phyloP scores from a whole-genome alignment of 495 filamentous ascomycete genomes.

The Penicillium pulvis region DNA sequence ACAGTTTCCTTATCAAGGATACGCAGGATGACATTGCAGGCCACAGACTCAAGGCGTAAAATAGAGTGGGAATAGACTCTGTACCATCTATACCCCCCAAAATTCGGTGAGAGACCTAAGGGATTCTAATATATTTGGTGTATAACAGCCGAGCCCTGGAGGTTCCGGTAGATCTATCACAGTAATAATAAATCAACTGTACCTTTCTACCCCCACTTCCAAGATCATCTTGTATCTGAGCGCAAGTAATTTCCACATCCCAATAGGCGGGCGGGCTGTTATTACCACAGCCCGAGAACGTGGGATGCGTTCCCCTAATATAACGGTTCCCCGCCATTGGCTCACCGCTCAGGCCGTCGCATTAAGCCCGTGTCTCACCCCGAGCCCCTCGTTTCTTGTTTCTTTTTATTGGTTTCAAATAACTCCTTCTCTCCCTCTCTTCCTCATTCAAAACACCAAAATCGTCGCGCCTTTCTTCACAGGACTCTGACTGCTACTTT shows the following conservation, averaged over 20 bases:
- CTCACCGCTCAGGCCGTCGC: conserved; percentile 37
- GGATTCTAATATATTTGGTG: not conserved
- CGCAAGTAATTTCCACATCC: conserved; percentile 21
- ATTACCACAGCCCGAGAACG: not conserved
- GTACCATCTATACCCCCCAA: conserved; percentile 1
- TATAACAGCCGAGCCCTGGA: conserved; percentile 16
- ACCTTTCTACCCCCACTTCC: conserved; percentile 12
- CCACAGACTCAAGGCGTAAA: conserved; percentile 51
- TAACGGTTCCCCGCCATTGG: conserved; percentile 21
- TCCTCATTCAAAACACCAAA: conserved; percentile 4
- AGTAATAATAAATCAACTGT: conserved; percentile 8
- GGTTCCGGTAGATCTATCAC: conserved; percentile 17
- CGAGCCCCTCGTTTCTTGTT: conserved; percentile 33
- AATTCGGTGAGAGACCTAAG: conserved; percentile 6
- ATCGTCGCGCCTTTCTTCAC: conserved; percentile 8
- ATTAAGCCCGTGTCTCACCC: conserved; percentile 36
- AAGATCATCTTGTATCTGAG: not conserved
- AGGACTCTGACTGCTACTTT: conserved; percentile 9
- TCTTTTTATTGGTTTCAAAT: conserved; percentile 32
- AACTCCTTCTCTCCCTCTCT: conserved; percentile 13
- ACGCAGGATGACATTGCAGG: conserved; percentile 71
- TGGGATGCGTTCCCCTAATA: not conserved
- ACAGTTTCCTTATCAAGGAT: conserved; percentile 77
- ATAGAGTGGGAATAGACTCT: not conserved
- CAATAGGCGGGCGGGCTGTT: not conserved